Percentiles rank a stretch among this genome's conserved stretches.
These are phyloP conservation scores for Helicocarpus griseus DNA, from an alignment of 2,329 filamentous ascomycete genomes.

Conservation along the genomic window DNA sequence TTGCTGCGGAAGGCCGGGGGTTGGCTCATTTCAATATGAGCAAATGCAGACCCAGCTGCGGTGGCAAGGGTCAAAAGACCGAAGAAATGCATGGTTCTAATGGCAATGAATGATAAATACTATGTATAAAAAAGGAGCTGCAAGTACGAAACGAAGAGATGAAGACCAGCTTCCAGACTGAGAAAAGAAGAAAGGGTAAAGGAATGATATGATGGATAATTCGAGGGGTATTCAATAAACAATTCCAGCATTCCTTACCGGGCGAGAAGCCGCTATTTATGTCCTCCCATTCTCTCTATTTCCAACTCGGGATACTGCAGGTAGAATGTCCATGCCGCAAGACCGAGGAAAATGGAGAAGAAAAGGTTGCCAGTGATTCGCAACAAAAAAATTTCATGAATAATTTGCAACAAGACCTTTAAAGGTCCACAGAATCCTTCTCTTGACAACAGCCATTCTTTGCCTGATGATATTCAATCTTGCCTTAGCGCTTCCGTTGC, in stretches of 20 bases:
- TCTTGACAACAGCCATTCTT: too few relatives aligned
- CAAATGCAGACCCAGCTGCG: conserved; percentile 10
- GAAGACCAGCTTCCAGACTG: conserved; percentile 1
- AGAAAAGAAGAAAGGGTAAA: background rate
- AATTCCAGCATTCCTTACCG: background rate
- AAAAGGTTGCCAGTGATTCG: background rate
- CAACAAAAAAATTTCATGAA: background rate
- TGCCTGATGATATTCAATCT: too few relatives aligned
- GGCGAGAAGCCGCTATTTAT: background rate
- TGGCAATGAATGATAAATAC: background rate
- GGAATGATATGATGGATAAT: background rate
- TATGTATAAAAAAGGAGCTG: background rate
- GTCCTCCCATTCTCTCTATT: background rate
- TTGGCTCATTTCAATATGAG: conserved; percentile 48
- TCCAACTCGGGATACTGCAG: background rate
- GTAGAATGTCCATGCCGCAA: too few relatives aligned
- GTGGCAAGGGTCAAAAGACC: conserved; percentile 7
- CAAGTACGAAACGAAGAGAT: background rate
- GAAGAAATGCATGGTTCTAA: conserved; percentile 7
- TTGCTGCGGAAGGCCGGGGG: conserved; percentile 47
- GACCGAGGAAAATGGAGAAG: background rate
- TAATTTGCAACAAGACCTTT: background rate
- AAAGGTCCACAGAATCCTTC: background rate
- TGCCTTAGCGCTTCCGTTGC: too few relatives aligned
- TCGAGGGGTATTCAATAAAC: background rate